Evolutionary conservation across 345 rosid genomes (phyloP).

Genomic region (Eucalyptus sp.): DNA sequence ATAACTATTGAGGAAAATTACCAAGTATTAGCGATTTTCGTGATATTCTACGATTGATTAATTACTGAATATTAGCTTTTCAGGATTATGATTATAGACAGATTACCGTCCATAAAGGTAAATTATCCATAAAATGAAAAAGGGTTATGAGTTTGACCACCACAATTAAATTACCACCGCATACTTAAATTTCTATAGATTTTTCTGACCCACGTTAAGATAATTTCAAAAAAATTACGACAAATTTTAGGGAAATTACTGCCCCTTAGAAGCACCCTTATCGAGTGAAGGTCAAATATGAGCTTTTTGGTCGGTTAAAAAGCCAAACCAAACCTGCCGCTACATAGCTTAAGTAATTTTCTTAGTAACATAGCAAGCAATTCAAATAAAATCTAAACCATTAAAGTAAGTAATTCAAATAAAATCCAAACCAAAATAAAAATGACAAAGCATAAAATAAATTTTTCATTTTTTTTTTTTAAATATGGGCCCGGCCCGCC

Average conservation of each 20-base stretch:
- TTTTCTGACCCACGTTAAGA: background rate
- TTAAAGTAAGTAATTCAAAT: no score
- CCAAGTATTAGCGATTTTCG: no score
- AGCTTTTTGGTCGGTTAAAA: no score
- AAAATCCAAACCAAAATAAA: background rate
- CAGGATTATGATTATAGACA: rapidly evolving
- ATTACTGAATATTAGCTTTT: no score
- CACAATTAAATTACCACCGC: background rate
- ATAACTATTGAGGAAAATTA: background rate
- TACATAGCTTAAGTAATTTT: background rate
- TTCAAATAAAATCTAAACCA: background rate
- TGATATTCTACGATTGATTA: background rate
- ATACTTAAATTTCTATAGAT: background rate
- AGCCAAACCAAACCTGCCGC: no score
- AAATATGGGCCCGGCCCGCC: background rate
- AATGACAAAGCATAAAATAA: background rate
- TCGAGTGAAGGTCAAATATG: background rate
- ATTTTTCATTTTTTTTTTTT: rapidly evolving
- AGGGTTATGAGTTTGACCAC: background rate
- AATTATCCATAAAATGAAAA: background rate
- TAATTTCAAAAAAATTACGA: background rate
- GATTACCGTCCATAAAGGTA: background rate
- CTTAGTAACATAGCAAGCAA: background rate
- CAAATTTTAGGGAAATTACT: background rate
- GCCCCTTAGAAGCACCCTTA: background rate